These are phyloP conservation scores for Corniculantispora saksenae DNA, from an alignment of 2,329 filamentous ascomycete species.

Conservation along the genomic window DNA sequence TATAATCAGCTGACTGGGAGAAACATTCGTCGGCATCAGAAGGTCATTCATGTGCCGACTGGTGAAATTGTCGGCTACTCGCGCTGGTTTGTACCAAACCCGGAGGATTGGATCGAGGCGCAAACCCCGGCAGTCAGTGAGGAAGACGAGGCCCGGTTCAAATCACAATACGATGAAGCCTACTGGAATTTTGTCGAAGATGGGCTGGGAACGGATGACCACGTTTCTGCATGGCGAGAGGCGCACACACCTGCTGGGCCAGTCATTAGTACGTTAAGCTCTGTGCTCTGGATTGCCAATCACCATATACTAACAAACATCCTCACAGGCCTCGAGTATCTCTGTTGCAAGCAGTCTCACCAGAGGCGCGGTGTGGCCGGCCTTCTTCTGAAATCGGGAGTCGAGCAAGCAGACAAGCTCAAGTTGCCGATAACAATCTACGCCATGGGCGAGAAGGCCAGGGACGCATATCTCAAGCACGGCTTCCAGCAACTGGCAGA, in stretches of 20 bases:
- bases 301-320: background rate
- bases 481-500: conserved; percentile 2
- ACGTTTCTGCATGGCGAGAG: conserved; percentile 1
- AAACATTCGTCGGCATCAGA: conserved; percentile 25
- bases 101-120: conserved; percentile 19
- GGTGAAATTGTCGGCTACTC: conserved; percentile 28
- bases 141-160: conserved; percentile 5
- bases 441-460: conserved; percentile 24
- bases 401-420: conserved; percentile 23
- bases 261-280: conserved; percentile 18
- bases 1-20: conserved; percentile 23
- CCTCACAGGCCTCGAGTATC: conserved; percentile 25
- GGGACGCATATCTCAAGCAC: background rate
- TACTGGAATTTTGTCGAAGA: conserved; percentile 12
- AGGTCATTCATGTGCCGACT: conserved; percentile 22
- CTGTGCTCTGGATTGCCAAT: background rate
- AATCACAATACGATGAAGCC: background rate
- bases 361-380: conserved; percentile 25
- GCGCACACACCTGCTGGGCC: conserved; percentile 14
- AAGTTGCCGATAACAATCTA: conserved; percentile 23
- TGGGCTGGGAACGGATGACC: conserved; percentile 5
- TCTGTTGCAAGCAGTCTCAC: conserved; percentile 26
- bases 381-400: conserved; percentile 26
- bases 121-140: conserved; percentile 19
- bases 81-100: conserved; percentile 14